Evolutionary conservation across 305 asterid species (phyloP).

Genomic region (Fraxinus sp.): DNA sequence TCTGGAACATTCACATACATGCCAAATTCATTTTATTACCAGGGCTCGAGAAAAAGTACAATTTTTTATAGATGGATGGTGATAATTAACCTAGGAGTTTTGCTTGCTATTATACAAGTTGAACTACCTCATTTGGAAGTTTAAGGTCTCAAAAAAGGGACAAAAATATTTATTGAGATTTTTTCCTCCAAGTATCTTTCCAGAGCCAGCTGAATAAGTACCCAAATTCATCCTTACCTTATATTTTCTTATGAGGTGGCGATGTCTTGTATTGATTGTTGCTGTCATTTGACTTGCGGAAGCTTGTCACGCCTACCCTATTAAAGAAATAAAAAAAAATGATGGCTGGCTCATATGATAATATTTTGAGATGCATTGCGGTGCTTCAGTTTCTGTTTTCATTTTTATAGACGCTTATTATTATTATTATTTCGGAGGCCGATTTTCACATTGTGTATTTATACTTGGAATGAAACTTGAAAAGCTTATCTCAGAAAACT

Average conservation of each 20-base stretch:
- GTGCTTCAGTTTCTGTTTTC: neutral
- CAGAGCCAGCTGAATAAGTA: neutral
- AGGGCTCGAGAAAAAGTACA: neutral
- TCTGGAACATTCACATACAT: neutral
- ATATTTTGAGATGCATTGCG: neutral
- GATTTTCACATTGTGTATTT: neutral
- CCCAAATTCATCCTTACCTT: neutral
- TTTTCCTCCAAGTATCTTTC: neutral
- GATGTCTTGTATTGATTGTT: neutral
- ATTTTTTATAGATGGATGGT: neutral
- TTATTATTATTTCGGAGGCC: neutral
- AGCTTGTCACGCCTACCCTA: neutral
- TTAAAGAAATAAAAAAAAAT: neutral
- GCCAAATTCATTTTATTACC: neutral
- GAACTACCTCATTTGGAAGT: neutral
- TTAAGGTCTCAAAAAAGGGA: neutral
- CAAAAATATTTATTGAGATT: neutral
- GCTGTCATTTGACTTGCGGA: neutral
- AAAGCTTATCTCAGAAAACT: neutral
- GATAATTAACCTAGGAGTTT: neutral
- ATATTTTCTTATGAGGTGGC: neutral
- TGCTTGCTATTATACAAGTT: neutral
- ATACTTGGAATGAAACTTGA: neutral
- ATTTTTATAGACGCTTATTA: neutral
- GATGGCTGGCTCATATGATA: neutral